Evolutionary conservation across 345 rosid genomes (phyloP), one percentile per base, ranked within the genome.

Genomic region (Mallotus nudiflorus): DNA sequence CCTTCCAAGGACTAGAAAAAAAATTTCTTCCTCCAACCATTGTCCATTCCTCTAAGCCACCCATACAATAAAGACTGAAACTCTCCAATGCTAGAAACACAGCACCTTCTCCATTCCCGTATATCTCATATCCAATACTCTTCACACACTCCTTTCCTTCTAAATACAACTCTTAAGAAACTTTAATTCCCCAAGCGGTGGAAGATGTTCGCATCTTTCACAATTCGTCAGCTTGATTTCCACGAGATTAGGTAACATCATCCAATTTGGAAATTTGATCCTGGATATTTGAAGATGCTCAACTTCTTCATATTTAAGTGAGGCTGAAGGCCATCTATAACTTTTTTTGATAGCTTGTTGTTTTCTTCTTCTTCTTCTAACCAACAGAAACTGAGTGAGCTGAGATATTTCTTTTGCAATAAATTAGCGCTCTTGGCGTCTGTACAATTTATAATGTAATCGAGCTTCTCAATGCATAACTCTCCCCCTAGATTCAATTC

Each of bases 381-480:
- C 77, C 77, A 74, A 1, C n/a, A n/a, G n/a, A n/a, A n/a, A n/a
- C n/a, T n/a, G n/a, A n/a, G n/a, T n/a, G n/a, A n/a, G n/a, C n/a
- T 52, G 10, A 74, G 72, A 62, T 59, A 45, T 66, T 20, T 44
- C 46, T 78, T 73, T 31, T 18, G 24, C 5, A 11, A 10, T 71
- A 78, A 27, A 24, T 73, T 53, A 22, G 75, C 75, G 46, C 67
- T 46, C 11, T 46, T 45, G 6, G 81, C 72, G 58, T 65, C 67
- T 66, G 27, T n/a, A 22, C 35, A 29, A 52, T 69, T 35, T 50
- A 49, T 51, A 5, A 66, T 44, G 3, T 51, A 49, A 2, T 45
- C 19, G 7, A 59, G 72, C 24, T 54, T 37, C 22, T 52, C 20
- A n/a, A 78, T 53, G 44, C 16, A 19, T n/a, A 73, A 48, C 1